Percentiles rank a stretch among this genome's conserved stretches.
phyloP scores from a whole-genome alignment of 202 grass and related monocot genomes.

The Zizania palustris region DNA sequence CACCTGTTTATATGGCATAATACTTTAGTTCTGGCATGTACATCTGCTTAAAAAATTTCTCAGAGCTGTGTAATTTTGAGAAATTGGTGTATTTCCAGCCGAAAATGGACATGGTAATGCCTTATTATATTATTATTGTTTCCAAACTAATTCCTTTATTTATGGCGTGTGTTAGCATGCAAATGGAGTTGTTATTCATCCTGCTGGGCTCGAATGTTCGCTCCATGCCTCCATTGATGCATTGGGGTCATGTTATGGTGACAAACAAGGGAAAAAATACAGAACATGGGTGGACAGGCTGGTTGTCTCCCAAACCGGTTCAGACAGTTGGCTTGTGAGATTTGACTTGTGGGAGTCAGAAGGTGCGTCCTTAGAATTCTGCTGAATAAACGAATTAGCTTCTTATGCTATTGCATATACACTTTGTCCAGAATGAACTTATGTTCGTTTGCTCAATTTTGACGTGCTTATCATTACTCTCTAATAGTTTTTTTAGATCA shows the following conservation, averaged over 20 bases:
- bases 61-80: neutral
- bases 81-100: neutral
- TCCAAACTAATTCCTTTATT: constrained; percentile 38
- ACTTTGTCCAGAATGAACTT: neutral
- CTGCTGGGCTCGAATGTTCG: constrained; percentile 60
- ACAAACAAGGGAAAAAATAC: constrained; percentile 83
- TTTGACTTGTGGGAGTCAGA: constrained; percentile 91
- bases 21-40: neutral
- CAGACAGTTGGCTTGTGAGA: constrained; percentile 73
- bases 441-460: neutral
- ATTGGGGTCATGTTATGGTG: constrained; percentile 66
- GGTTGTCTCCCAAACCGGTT: constrained; percentile 65
- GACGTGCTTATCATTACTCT: neutral
- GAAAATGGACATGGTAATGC: constrained; percentile 1
- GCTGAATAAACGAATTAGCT: constrained; percentile 18
- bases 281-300: constrained; percentile 89
- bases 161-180: constrained; percentile 52
- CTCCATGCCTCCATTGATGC: constrained; percentile 65
- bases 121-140: neutral
- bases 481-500: constrained; percentile 4
- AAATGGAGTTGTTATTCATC: constrained; percentile 78
- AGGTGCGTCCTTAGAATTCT: constrained; percentile 52
- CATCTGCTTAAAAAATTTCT: neutral
- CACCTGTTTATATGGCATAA: neutral
- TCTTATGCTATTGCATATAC: constrained; percentile 16